Evolutionary conservation across 768 basidiomycete genomes (phyloP).

Genomic region (Suillus discolor): DNA sequence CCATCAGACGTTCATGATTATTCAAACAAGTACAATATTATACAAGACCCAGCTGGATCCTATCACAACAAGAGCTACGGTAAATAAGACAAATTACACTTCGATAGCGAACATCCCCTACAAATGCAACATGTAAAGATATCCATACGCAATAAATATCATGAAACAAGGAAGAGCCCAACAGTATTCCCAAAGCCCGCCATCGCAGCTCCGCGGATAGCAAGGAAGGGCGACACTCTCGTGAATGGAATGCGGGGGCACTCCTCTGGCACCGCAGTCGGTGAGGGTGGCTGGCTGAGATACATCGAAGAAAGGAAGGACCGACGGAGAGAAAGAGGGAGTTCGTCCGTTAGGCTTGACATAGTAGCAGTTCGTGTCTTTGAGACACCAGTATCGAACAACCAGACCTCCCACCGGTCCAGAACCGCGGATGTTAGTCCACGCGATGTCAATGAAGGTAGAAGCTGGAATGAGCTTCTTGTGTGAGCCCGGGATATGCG

Average conservation of each 20-base stretch:
- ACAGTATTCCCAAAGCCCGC: slow-evolving; percentile 83
- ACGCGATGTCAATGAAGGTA: slow-evolving; percentile 18
- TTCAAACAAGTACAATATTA: slow-evolving; percentile 12
- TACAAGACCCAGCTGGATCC: slow-evolving; percentile 1
- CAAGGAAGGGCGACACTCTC: slow-evolving; percentile 63
- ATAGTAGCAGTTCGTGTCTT: slow-evolving; percentile 54
- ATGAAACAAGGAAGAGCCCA: slow-evolving; percentile 46
- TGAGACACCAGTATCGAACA: slow-evolving; percentile 59
- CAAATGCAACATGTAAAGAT: not conserved
- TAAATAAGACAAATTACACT: slow-evolving; percentile 3
- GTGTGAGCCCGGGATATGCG: slow-evolving; percentile 55
- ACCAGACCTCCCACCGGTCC: slow-evolving; percentile 86
- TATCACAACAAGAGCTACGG: slow-evolving; percentile 5
- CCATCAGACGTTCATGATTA: not conserved
- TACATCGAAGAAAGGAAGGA: slow-evolving; percentile 13
- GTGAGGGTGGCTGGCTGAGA: slow-evolving; percentile 4
- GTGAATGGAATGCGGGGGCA: slow-evolving; percentile 77
- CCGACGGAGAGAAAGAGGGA: slow-evolving; percentile 19
- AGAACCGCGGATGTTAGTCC: slow-evolving; percentile 67
- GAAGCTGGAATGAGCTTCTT: slow-evolving; percentile 21
- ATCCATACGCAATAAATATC: slow-evolving; percentile 7
- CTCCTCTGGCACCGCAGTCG: slow-evolving; percentile 14
- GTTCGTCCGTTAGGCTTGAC: slow-evolving; percentile 43
- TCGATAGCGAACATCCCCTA: not conserved
- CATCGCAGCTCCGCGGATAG: slow-evolving; percentile 51